phyloP scores from a whole-genome alignment of 192 early-diverging fungal genomes.

The Coemansia erecta region DNA sequence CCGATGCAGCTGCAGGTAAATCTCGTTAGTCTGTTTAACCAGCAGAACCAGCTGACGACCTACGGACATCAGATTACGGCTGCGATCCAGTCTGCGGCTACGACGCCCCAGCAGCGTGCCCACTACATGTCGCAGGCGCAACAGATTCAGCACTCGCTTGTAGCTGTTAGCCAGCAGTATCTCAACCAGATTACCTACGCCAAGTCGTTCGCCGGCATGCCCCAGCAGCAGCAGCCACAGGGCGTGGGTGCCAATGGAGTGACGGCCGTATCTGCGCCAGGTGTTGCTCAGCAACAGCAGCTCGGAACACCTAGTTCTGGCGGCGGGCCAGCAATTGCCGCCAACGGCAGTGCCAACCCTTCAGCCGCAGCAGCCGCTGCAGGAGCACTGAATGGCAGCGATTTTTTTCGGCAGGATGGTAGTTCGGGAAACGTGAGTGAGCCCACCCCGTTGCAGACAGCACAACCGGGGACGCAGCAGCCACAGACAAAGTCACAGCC shows the following conservation, averaged over 20 bases:
- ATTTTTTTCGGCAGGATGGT: conserved; percentile 34
- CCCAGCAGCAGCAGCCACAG: conserved; percentile 15
- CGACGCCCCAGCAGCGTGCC: conserved; percentile 28
- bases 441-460: conserved; percentile 26
- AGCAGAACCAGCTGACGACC: conserved; percentile 8
- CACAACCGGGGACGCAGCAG: conserved; percentile 10
- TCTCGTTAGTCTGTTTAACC: conserved; percentile 11
- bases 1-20: conserved; percentile 13
- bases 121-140: conserved; percentile 6
- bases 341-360: conserved; percentile 2
- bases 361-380: conserved; percentile 3
- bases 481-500: conserved; percentile 12
- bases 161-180: conserved; percentile 10
- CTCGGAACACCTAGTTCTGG: background rate
- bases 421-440: conserved; percentile 40
- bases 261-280: background rate
- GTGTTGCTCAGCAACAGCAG: conserved; percentile 5
- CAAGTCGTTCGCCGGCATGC: conserved; percentile 1
- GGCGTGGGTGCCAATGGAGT: conserved; percentile 3
- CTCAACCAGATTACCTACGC: conserved; percentile 10
- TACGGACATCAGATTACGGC: conserved; percentile 13
- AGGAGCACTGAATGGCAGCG: background rate
- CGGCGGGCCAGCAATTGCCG: background rate
- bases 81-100: conserved; percentile 3
- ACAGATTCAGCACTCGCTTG: conserved; percentile 18